Evolutionary conservation across 768 basidiomycete species (phyloP).

Genomic region (Boletus rufocinnamomeus): DNA sequence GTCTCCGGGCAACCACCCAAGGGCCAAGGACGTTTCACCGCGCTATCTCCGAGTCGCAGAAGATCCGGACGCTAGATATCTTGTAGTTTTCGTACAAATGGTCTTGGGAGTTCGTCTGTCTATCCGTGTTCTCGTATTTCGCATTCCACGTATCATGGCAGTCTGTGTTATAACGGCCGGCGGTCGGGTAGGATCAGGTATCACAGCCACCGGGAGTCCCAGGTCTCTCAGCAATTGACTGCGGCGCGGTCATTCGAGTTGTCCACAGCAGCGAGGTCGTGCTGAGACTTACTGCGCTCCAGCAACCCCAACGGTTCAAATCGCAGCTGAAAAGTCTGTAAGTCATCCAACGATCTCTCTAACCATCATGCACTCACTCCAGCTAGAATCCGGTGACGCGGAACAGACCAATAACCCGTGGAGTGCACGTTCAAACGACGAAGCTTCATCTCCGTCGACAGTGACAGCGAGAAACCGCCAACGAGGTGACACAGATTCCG

Average conservation of each 20-base stretch:
- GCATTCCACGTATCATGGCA: not conserved
- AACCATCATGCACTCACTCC: constrained; percentile 10
- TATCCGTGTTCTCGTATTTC: not conserved
- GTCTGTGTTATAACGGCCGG: not conserved
- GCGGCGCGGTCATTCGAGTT: not conserved
- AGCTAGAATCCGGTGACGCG: not conserved
- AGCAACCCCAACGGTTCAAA: constrained; percentile 2
- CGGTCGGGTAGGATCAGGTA: not conserved
- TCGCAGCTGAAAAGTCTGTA: not conserved
- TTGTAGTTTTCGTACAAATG: not conserved
- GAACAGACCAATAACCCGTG: constrained; percentile 15
- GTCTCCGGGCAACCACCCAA: too few relatives aligned
- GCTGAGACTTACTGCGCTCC: constrained; percentile 2
- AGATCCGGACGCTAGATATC: not conserved
- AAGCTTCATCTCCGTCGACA: not conserved
- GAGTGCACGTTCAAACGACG: not conserved
- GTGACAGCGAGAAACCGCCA: not conserved
- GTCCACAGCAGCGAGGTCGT: not conserved
- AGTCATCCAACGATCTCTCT: not conserved
- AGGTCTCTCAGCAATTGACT: not conserved
- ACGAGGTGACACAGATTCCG: not conserved
- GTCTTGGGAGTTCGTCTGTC: not conserved
- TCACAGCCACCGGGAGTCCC: constrained; percentile 8
- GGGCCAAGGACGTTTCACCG: not conserved
- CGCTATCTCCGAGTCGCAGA: not conserved